phyloP scores from a whole-genome alignment of 2,329 filamentous ascomycete species.

The Aspergillus novoparasiticus region DNA sequence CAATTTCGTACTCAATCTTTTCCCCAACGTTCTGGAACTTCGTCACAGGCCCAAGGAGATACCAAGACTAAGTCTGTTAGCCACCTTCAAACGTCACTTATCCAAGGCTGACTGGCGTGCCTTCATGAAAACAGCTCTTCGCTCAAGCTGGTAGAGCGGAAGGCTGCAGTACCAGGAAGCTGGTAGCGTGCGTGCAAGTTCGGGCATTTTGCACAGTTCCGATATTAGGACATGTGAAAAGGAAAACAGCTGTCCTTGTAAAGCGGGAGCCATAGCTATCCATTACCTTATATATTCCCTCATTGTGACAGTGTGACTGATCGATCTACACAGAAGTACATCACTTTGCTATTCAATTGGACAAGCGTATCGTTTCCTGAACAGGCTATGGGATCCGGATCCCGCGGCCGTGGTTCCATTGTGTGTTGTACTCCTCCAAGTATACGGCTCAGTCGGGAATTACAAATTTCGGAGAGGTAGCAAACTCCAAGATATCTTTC shows the following conservation, averaged over 20 bases:
- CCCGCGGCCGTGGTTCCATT: neutral
- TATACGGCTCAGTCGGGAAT: neutral
- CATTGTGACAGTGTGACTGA: neutral
- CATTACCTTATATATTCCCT: neutral
- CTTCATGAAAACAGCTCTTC: slow-evolving; percentile 54
- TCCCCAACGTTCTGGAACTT: slow-evolving; percentile 47
- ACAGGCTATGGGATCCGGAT: slow-evolving; percentile 33
- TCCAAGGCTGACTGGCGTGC: slow-evolving; percentile 24
- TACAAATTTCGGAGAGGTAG: neutral
- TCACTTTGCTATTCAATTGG: slow-evolving; percentile 17
- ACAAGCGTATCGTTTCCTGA: slow-evolving; percentile 35
- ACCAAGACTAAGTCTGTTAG: slow-evolving; percentile 50
- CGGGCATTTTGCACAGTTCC: slow-evolving; percentile 29
- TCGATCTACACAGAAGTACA: neutral
- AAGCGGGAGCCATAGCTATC: neutral
- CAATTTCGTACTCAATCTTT: slow-evolving; percentile 53
- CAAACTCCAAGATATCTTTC: neutral
- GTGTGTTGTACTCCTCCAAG: neutral
- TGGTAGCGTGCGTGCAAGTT: slow-evolving; percentile 48
- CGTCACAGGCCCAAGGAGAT: slow-evolving; percentile 56
- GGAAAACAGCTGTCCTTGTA: neutral
- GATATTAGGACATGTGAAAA: neutral
- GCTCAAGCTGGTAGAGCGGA: slow-evolving; percentile 54
- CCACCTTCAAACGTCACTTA: neutral
- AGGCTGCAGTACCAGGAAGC: slow-evolving; percentile 56